Evolutionary conservation across 805 yeast species (phyloP), one percentile per base, ranked within the genome.

Genomic region (Priceomyces haplophilus): DNA sequence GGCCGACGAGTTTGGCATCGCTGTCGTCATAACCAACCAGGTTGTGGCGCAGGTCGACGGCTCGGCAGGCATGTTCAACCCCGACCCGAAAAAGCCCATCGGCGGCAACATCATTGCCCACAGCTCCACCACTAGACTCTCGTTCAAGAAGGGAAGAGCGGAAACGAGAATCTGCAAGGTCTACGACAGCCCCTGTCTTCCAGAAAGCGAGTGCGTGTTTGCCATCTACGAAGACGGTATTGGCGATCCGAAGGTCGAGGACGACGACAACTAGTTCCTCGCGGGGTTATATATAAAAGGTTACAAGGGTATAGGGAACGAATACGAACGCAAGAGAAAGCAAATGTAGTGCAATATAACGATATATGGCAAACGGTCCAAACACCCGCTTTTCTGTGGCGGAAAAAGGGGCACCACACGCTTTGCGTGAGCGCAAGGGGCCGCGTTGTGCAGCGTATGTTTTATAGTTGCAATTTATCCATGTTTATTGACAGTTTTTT

Each of bases 81-180:
- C 97, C 1, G 99, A 93, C 63, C 97, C 98, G 12, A 93, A 93
- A 64, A 93, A 93, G 63, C 99, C 99, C 13, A 91, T 93, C 52
- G 99, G 99, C 48, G 99, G 99, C 55, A 91, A 93, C 59, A 93
- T 93, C 54, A 84, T 93, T 62, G 99, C 98, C 0, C 99, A 93
- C 63, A 83, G 96, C 15, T 89, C 97, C 2, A 91, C 98, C 4
- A 93, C 99, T 2, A 78, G 99, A 56, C 75, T 93, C 45, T 85
- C 86, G 42, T 82, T 93, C 62, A 85, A 84, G 58, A 93, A 93
- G 67, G 97, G 96, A 41, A 80, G 83, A 55, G 97, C 85, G 13
- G 95, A 88, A 52, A 90, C 87, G 58, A 83, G 99, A 73, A 82
- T 88, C 19, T 93, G 98, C 69, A 89, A 88, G 64, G 86, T 93